phyloP scores from a whole-genome alignment of 805 yeast genomes.

The Myxozyma neotropica region DNA sequence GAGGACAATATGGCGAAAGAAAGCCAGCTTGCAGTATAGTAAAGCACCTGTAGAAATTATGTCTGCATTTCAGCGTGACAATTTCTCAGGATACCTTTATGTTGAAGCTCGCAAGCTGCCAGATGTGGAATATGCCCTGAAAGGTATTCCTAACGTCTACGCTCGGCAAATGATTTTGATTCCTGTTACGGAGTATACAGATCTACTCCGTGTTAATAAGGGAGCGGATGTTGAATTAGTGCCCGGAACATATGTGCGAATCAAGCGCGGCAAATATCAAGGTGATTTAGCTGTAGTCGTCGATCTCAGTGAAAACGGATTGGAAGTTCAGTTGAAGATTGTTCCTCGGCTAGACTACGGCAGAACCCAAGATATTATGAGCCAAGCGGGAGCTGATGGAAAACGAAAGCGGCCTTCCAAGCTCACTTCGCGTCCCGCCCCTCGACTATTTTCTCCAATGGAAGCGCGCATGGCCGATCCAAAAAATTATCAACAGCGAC shows the following conservation, averaged over 20 bases:
- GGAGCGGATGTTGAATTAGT: conserved; percentile 83
- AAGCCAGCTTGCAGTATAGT: conserved; percentile 72
- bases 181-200: conserved; percentile 95
- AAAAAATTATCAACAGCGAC: conserved; percentile 52
- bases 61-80: conserved; percentile 92
- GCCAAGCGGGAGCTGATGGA: conserved; percentile 49
- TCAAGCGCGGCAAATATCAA: conserved; percentile 86
- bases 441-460: conserved; percentile 80
- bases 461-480: conserved; percentile 88
- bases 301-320: conserved; percentile 88
- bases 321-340: conserved; percentile 89
- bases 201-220: conserved; percentile 84
- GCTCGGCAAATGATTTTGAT: conserved; percentile 74
- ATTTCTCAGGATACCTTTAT: conserved; percentile 87
- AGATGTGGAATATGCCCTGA: conserved; percentile 84
- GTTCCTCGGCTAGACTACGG: conserved; percentile 96
- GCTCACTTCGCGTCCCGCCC: conserved; percentile 75
- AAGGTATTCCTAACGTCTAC: conserved; percentile 87
- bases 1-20: conserved; percentile 79
- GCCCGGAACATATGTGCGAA: conserved; percentile 90
- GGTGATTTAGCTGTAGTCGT: conserved; percentile 93
- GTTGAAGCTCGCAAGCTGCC: conserved; percentile 92
- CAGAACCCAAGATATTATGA: conserved; percentile 43
- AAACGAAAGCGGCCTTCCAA: conserved; percentile 55
- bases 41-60: conserved; percentile 78